A percentile compares a stretch with the other conserved stretches of the same genome.
Conservation (phyloP, 441 rosid species). For the Geranium incanum region DNA sequence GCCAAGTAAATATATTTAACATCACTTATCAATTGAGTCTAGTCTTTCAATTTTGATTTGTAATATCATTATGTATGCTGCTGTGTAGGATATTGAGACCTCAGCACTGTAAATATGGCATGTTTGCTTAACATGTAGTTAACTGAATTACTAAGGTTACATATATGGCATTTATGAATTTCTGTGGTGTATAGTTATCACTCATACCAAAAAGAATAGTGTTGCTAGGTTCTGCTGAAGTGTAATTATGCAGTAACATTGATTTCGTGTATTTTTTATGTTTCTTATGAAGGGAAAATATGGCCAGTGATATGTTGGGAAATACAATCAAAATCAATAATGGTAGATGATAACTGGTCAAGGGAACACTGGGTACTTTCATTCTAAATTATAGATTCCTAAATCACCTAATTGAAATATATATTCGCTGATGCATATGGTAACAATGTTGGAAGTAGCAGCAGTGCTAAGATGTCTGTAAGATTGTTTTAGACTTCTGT, state of each 20-base stretch:
- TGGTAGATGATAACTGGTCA: conserved; percentile 44
- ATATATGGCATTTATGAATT: background rate
- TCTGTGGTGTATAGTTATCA: background rate
- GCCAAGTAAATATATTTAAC: conserved; percentile 48
- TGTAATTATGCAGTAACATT: background rate
- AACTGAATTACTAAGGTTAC: background rate
- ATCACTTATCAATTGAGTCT: background rate
- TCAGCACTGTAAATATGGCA: background rate
- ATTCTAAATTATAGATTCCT: conserved; percentile 41
- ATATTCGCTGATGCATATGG: conserved; percentile 32
- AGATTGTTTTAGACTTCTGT: too few relatives aligned
- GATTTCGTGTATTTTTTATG: background rate
- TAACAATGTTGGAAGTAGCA: too few relatives aligned
- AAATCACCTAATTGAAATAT: conserved; percentile 36
- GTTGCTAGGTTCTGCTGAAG: background rate
- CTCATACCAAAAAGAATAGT: background rate
- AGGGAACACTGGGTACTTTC: conserved; percentile 40
- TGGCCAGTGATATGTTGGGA: conserved; percentile 39
- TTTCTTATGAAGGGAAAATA: conserved; percentile 45
- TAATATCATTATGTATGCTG: background rate
- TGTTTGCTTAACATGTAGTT: background rate
- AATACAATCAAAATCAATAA: conserved; percentile 37
- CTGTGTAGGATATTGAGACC: background rate
- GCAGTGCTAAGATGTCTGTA: too few relatives aligned
- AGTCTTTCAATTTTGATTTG: conserved; percentile 1